Base-by-base conservation (phyloP, 2,329 filamentous ascomycete genomes). In the Triangularia setosa region DNA sequence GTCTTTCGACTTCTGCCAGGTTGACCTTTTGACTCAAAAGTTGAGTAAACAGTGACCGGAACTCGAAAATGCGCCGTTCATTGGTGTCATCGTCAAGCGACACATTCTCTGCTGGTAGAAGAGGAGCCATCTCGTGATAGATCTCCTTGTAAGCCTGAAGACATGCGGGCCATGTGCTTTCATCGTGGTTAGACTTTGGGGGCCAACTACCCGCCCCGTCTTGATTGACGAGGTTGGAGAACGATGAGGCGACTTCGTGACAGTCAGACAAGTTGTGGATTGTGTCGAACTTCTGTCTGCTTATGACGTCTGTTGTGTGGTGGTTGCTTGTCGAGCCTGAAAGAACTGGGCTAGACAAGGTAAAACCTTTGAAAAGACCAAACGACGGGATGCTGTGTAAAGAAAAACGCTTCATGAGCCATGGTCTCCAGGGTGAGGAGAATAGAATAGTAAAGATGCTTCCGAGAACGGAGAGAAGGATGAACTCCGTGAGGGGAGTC, bases 141-240 rank as follows among this genome's bases (percentile, higher is more conserved):
- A 75, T 72, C 11, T 73, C 69, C n/a, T 70, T 68, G 58, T 74
- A 76, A 5, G 74, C 71, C 9, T 64, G 69, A 44, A 76, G 69
- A 2, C 67, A 66, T 3, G 27, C 33, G 7, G 74, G 74, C 74
- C 74, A 76, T 4, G 48, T 58, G 3, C 27, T 11, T 59, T 61
- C 24, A 25, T 27, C 56, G 35, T 69, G 64, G 56, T 70, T 68
- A 2, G 65, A 30, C 4, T 62, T 63, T 6, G 69, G 69, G 4
- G 69, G 69, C 69, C 69, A 71, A 2, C 21, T 33, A 24, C 69
- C 69, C 12, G 69, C 69, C 6, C 69, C 69, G 24, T 71, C 70
- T 21, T 68, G 53, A n/a, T 64, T 53, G 18, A 71, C 58, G 11
- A 71, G 58, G 1, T 59, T 40, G 5, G 62, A 55, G 12, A 70